These are phyloP conservation scores for Yarrowia sp. DNA, from an alignment of 805 yeast species.

Conservation along the genomic window DNA sequence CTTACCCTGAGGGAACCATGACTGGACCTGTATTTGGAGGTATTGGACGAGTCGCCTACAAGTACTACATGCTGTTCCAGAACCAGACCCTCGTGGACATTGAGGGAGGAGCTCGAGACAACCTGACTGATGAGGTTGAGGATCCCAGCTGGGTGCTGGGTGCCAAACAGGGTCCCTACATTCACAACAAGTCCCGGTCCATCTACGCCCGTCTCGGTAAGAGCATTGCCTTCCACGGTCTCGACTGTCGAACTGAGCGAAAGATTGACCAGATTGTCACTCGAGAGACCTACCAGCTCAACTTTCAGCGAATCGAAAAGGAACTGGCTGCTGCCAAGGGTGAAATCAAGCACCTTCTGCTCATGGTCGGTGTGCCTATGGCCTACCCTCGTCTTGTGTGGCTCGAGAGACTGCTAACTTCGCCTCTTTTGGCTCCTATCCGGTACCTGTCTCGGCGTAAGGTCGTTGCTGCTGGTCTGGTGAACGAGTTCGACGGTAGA, in stretches of 20 bases:
- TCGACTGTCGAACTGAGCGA: slow-evolving; percentile 95
- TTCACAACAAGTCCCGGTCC: slow-evolving; percentile 70
- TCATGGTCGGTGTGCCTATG: slow-evolving; percentile 93
- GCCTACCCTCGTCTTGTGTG: slow-evolving; percentile 93
- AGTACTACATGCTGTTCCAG: slow-evolving; percentile 89
- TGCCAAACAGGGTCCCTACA: slow-evolving; percentile 66
- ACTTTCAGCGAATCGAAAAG: slow-evolving; percentile 64
- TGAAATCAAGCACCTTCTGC: slow-evolving; percentile 74
- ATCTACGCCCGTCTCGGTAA: slow-evolving; percentile 76
- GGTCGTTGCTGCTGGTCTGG: slow-evolving; percentile 70
- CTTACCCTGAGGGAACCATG: slow-evolving; percentile 82
- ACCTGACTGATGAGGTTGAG: slow-evolving; percentile 43
- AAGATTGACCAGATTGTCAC: slow-evolving; percentile 64
- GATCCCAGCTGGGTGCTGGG: slow-evolving; percentile 72
- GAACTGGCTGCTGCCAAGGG: slow-evolving; percentile 62
- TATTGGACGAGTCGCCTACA: slow-evolving; percentile 80
- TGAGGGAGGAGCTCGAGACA: slow-evolving; percentile 44
- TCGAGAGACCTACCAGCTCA: slow-evolving; percentile 60
- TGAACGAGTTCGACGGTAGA: slow-evolving; percentile 90
- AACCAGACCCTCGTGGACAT: slow-evolving; percentile 70
- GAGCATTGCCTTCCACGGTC: slow-evolving; percentile 72
- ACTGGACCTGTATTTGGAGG: slow-evolving; percentile 66
- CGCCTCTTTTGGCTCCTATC: slow-evolving; percentile 64
- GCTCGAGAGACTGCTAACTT: slow-evolving; percentile 76
- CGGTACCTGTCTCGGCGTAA: slow-evolving; percentile 56